phyloP scores from a whole-genome alignment of 1,284 basidiomycete species.

The Tremellales sp. region DNA sequence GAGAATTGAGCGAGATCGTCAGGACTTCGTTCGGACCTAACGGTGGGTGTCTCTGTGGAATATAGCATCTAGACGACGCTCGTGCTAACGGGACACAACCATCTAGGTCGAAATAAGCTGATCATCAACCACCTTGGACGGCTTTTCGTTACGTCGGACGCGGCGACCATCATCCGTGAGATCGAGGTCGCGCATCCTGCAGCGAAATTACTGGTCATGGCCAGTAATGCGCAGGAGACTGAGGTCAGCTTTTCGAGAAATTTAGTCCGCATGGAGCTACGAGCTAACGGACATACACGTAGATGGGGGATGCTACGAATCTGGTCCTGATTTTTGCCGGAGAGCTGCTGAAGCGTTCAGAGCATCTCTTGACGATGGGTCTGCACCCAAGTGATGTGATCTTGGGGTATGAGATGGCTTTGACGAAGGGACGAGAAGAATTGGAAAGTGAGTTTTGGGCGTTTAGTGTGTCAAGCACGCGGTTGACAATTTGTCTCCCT shows the following conservation, averaged over 20 bases:
- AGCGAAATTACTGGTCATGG: slow-evolving; percentile 95
- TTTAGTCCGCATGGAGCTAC: too few relatives aligned
- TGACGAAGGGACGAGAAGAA: slow-evolving; percentile 76
- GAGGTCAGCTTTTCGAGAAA: slow-evolving; percentile 61
- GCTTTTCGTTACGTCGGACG: slow-evolving; percentile 97
- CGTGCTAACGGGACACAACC: not conserved
- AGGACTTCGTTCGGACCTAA: slow-evolving; percentile 95
- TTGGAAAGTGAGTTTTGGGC: slow-evolving; percentile 70
- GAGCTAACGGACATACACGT: too few relatives aligned
- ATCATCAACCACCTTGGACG: slow-evolving; percentile 94
- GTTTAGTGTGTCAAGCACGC: slow-evolving; percentile 6
- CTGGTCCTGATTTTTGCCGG: slow-evolving; percentile 93
- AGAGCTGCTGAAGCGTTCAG: slow-evolving; percentile 91
- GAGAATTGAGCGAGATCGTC: slow-evolving; percentile 90
- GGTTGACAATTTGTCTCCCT: slow-evolving; percentile 50
- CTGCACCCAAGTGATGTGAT: slow-evolving; percentile 93
- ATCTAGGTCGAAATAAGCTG: slow-evolving; percentile 83
- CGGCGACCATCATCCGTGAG: slow-evolving; percentile 97
- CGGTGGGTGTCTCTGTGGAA: slow-evolving; percentile 56
- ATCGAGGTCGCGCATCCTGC: slow-evolving; percentile 98
- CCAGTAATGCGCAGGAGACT: slow-evolving; percentile 89
- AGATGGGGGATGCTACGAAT: slow-evolving; percentile 97
- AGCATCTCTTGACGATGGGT: slow-evolving; percentile 90
- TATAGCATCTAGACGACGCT: slow-evolving; percentile 12
- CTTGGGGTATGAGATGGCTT: slow-evolving; percentile 93